Percentiles rank a stretch among this genome's conserved stretches.
Conservation (phyloP, 1,139 yeast species). For the Geotrichum australiense region DNA sequence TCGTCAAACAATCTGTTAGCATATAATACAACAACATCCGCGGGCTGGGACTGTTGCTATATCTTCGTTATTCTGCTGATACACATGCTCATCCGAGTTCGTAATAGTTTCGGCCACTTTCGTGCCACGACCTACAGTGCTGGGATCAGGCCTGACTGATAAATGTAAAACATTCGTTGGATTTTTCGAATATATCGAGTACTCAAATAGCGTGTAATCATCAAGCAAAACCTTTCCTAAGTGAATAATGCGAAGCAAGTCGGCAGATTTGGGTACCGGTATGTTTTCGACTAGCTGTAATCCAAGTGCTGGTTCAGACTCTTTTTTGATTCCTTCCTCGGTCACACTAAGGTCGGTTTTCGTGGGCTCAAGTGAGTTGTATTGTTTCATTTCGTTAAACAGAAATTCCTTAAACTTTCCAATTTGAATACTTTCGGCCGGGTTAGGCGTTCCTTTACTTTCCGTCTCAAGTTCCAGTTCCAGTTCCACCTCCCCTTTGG, state of each 20-base stretch:
- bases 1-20: too few relatives aligned
- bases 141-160: slow-evolving; percentile 30
- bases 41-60: too few relatives aligned
- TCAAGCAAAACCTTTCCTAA: slow-evolving; percentile 31
- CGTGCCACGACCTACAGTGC: too few relatives aligned
- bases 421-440: neutral
- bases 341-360: neutral
- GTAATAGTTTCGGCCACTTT: too few relatives aligned
- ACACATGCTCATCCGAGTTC: too few relatives aligned
- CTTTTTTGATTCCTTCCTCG: neutral
- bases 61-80: too few relatives aligned
- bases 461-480: too few relatives aligned
- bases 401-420: slow-evolving; percentile 3
- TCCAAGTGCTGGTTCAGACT: neutral
- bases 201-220: slow-evolving; percentile 24
- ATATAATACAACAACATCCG: too few relatives aligned
- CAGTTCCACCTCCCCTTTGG: too few relatives aligned
- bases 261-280: slow-evolving; percentile 13
- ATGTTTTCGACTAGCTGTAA: slow-evolving; percentile 13
- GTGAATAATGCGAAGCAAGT: slow-evolving; percentile 28
- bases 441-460: too few relatives aligned
- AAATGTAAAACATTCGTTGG: slow-evolving; percentile 27
- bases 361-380: neutral
- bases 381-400: neutral
- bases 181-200: slow-evolving; percentile 19